Percentiles rank a stretch among this genome's conserved stretches.
phyloP scores from a whole-genome alignment of 2,329 filamentous ascomycete species.

The Penicillium sp. region DNA sequence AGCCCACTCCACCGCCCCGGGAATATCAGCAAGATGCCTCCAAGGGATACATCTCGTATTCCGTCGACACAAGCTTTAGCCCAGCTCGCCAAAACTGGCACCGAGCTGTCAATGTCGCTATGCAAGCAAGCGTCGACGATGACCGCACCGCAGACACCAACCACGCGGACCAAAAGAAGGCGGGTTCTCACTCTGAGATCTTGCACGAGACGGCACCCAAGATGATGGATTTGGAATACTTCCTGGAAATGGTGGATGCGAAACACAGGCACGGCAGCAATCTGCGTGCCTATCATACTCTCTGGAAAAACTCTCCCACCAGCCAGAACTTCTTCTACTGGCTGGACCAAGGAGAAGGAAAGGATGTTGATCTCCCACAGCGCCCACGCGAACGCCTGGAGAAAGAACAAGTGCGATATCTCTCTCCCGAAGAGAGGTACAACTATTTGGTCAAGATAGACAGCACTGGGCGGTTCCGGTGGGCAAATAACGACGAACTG shows the following conservation, averaged over 20 bases:
- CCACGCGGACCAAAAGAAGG: too few relatives aligned
- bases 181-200: constrained; percentile 35
- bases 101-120: constrained; percentile 65
- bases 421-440: constrained; percentile 74
- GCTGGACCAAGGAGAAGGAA: constrained; percentile 78
- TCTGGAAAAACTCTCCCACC: constrained; percentile 74
- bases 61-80: constrained; percentile 23
- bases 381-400: constrained; percentile 73
- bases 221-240: constrained; percentile 82
- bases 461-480: constrained; percentile 68
- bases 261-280: constrained; percentile 88
- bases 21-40: constrained; percentile 49
- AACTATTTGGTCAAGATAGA: constrained; percentile 78
- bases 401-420: constrained; percentile 73
- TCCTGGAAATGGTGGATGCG: constrained; percentile 76
- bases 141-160: constrained; percentile 7
- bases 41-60: constrained; percentile 11
- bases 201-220: constrained; percentile 61
- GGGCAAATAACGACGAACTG: constrained; percentile 74
- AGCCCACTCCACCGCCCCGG: constrained; percentile 54
- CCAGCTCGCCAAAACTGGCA: constrained; percentile 68
- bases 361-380: constrained; percentile 61
- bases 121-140: constrained; percentile 67
- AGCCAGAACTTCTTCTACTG: constrained; percentile 92
- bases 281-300: constrained; percentile 71